Percentiles rank a stretch among this genome's conserved stretches.
These are phyloP conservation scores for Phyllosticta capitalensis DNA, from an alignment of 2,329 filamentous ascomycete genomes.

Conservation along the genomic window DNA sequence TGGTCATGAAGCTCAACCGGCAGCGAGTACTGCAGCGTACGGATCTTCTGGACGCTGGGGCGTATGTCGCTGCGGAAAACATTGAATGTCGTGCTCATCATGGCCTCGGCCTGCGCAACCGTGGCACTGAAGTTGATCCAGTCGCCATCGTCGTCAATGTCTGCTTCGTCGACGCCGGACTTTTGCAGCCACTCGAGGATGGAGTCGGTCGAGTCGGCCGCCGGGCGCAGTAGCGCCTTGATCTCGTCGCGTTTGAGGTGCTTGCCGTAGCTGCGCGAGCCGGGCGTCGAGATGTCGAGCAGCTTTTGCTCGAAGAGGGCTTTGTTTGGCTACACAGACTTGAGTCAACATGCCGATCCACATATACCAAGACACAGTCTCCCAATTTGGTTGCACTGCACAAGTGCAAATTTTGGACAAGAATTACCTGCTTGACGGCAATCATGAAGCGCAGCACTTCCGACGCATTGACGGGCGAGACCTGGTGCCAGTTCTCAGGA, in stretches of 20 bases:
- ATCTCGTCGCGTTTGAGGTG: conserved; percentile 54
- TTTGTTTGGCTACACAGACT: conserved; percentile 34
- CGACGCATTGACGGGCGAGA: conserved; percentile 23
- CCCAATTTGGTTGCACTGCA: neutral
- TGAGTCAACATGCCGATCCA: neutral
- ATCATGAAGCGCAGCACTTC: conserved; percentile 30
- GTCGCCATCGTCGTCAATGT: conserved; percentile 44
- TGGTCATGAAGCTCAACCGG: conserved; percentile 45
- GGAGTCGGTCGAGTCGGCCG: conserved; percentile 36
- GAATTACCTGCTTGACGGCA: conserved; percentile 27
- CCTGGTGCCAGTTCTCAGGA: conserved; percentile 27
- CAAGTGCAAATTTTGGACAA: neutral
- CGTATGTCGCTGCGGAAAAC: conserved; percentile 42
- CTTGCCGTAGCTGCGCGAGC: conserved; percentile 48
- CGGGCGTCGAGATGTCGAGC: conserved; percentile 53
- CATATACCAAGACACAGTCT: neutral
- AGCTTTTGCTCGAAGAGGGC: conserved; percentile 48
- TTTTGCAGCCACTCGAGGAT: conserved; percentile 48
- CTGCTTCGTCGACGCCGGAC: conserved; percentile 37
- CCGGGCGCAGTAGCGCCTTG: conserved; percentile 44
- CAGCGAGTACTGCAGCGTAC: conserved; percentile 52
- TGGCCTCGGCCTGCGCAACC: conserved; percentile 42
- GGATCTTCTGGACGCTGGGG: conserved; percentile 38
- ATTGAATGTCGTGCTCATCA: conserved; percentile 50
- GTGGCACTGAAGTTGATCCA: conserved; percentile 53